A percentile compares a stretch with the other conserved stretches of the same genome.
Evolutionary conservation across 495 filamentous ascomycete genomes (phyloP).

Genomic region (Penicillium alfredii): DNA sequence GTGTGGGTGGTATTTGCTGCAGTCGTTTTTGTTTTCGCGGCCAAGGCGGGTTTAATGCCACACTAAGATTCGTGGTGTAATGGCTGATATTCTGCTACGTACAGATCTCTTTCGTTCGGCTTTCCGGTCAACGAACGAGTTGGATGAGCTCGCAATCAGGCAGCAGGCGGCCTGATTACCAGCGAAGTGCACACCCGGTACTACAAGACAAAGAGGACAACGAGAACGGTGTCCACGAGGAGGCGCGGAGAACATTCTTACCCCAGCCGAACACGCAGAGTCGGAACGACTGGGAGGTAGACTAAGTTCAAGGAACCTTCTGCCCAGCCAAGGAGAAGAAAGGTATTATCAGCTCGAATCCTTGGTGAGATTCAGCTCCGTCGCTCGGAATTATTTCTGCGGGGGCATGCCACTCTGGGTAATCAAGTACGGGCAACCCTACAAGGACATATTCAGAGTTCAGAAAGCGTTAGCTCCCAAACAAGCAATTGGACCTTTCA

Average conservation of each 20-base stretch:
- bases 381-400: too few relatives aligned
- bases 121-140: slow-evolving; percentile 2
- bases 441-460: too few relatives aligned
- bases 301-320: too few relatives aligned
- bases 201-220: slow-evolving; percentile 10
- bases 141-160: slow-evolving; percentile 6
- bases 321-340: too few relatives aligned
- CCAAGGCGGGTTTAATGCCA: slow-evolving; percentile 24
- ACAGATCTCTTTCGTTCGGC: slow-evolving; percentile 7
- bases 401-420: too few relatives aligned
- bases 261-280: slow-evolving; percentile 4
- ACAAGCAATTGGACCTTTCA: too few relatives aligned
- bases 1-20: slow-evolving; percentile 28
- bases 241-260: slow-evolving; percentile 7
- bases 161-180: slow-evolving; percentile 4
- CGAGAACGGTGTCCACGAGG: slow-evolving; percentile 5
- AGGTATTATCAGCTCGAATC: too few relatives aligned
- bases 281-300: slow-evolving; percentile 13
- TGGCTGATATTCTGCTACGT: not conserved
- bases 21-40: slow-evolving; percentile 14
- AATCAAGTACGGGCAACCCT: too few relatives aligned
- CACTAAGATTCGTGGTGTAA: not conserved
- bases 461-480: too few relatives aligned
- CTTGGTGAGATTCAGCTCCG: too few relatives aligned
- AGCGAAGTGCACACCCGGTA: slow-evolving; percentile 8